Evolutionary conservation across 305 asterid genomes (phyloP).

Genomic region (Fraxinus albicans): DNA sequence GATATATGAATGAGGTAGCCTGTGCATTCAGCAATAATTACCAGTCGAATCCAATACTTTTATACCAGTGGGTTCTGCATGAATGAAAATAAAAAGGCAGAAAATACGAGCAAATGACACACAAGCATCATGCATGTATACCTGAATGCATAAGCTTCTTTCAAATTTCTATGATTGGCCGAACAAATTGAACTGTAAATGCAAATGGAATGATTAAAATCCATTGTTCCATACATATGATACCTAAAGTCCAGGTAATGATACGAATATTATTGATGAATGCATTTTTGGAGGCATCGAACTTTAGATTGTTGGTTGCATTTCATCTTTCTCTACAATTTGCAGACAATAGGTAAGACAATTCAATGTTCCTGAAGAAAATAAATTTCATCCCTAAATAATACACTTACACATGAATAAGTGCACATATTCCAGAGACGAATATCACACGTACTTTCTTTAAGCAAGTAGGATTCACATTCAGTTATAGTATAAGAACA

Average conservation of each 20-base stretch:
- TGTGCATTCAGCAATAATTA: not conserved
- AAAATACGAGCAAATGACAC: not conserved
- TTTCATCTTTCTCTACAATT: not conserved
- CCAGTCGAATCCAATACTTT: too few species aligned
- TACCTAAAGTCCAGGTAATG: not conserved
- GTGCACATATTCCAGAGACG: too few species aligned
- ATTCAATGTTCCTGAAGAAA: not conserved
- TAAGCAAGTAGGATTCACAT: not conserved
- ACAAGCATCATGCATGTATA: not conserved
- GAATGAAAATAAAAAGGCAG: not conserved
- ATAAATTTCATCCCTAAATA: not conserved
- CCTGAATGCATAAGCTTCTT: not conserved
- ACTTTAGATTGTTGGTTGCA: not conserved
- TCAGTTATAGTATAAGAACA: not conserved
- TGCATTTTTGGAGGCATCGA: not conserved
- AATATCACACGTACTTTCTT: not conserved
- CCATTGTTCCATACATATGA: not conserved
- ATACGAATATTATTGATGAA: not conserved
- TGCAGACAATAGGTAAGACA: not conserved
- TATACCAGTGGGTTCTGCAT: not conserved
- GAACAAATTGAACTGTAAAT: not conserved
- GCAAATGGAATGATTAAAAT: not conserved
- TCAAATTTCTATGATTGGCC: not conserved
- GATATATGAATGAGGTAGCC: not conserved
- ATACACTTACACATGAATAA: not conserved